Evolutionary conservation across 306 rosid species (phyloP).

Genomic region (Vigna trinervia): DNA sequence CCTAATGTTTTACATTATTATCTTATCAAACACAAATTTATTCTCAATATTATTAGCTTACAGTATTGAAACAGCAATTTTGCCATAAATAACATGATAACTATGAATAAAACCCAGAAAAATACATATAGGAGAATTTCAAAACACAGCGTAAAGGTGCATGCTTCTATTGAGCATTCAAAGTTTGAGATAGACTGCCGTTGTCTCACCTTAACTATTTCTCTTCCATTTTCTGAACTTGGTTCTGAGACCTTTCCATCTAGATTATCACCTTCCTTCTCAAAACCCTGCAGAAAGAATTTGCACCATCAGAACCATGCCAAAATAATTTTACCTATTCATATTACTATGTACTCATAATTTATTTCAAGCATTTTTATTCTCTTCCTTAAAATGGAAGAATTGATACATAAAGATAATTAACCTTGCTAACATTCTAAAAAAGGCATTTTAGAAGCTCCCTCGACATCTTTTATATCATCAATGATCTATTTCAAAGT

Average conservation of each 20-base stretch:
- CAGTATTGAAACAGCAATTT: background rate
- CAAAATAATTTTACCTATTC: conserved; percentile 7
- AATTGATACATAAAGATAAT: background rate
- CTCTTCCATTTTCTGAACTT: conserved; percentile 36
- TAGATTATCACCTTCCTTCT: conserved; percentile 40
- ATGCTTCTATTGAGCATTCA: background rate
- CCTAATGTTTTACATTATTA: conserved; percentile 4
- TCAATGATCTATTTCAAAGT: conserved; percentile 13
- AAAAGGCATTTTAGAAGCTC: conserved; percentile 15
- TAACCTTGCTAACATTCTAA: conserved; percentile 21
- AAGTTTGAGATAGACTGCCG: background rate
- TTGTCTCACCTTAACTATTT: conserved; percentile 43
- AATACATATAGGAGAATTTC: background rate
- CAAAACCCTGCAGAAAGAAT: background rate
- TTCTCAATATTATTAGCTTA: conserved; percentile 26
- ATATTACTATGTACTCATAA: background rate
- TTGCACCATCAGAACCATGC: background rate
- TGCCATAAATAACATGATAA: background rate
- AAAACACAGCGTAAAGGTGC: background rate
- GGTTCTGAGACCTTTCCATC: conserved; percentile 25
- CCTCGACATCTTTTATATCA: conserved; percentile 17
- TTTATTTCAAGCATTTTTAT: background rate
- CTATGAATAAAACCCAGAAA: conserved; percentile 10
- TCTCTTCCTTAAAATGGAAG: background rate
- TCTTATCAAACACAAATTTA: background rate